These are phyloP conservation scores for Suillus spraguei DNA, from an alignment of 768 basidiomycete genomes.

Conservation along the genomic window DNA sequence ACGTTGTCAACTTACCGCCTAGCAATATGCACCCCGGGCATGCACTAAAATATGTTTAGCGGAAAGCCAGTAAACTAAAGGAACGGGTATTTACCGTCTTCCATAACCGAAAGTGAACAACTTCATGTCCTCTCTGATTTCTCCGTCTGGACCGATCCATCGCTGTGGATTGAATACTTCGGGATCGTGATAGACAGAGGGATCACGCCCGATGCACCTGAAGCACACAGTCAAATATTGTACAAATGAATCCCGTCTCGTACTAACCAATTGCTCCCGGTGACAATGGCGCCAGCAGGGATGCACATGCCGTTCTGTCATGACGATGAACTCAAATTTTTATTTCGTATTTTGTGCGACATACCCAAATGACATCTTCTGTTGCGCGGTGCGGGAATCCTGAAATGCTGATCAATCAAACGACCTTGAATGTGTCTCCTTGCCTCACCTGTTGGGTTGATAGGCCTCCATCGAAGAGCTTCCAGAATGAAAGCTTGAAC, in stretches of 20 bases:
- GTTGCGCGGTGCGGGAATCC: slow-evolving; percentile 27
- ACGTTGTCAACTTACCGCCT: slow-evolving; percentile 19
- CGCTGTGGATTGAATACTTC: slow-evolving; percentile 56
- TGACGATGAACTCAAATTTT: background rate
- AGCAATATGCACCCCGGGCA: slow-evolving; percentile 56
- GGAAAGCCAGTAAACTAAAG: background rate
- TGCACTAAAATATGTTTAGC: slow-evolving; percentile 34
- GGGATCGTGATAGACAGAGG: slow-evolving; percentile 50
- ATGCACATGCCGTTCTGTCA: slow-evolving; percentile 38
- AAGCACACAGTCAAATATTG: background rate
- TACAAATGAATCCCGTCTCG: background rate
- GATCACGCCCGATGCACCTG: slow-evolving; percentile 53
- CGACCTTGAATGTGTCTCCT: background rate
- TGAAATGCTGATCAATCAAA: background rate
- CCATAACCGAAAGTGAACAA: slow-evolving; percentile 54
- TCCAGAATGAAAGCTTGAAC: slow-evolving; percentile 43
- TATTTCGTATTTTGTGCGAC: background rate
- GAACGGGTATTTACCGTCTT: slow-evolving; percentile 35
- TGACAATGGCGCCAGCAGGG: slow-evolving; percentile 36
- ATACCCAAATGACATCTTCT: slow-evolving; percentile 30
- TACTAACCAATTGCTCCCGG: slow-evolving; percentile 34
- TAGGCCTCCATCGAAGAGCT: slow-evolving; percentile 41
- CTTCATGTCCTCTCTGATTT: slow-evolving; percentile 46
- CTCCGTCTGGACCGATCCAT: slow-evolving; percentile 49
- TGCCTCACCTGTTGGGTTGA: slow-evolving; percentile 33